phyloP scores from a whole-genome alignment of 2,329 filamentous ascomycete species.

The Lachnellula willkommii region DNA sequence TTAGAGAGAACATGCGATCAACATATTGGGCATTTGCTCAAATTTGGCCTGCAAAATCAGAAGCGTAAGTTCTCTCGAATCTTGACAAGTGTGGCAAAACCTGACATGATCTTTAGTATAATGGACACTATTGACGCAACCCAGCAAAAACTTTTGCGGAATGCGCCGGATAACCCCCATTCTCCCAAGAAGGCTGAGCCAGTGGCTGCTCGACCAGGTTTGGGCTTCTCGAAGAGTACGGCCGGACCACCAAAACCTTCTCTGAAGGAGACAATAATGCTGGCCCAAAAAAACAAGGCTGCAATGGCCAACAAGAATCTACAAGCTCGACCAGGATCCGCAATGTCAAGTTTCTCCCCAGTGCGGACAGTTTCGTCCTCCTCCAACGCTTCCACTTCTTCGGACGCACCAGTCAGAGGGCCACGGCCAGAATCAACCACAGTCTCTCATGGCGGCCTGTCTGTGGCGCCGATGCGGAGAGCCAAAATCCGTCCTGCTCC shows the following conservation, averaged over 20 bases:
- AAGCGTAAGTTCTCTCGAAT: constrained; percentile 50
- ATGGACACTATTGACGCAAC: constrained; percentile 73
- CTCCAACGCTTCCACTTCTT: constrained; percentile 30
- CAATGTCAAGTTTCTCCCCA: constrained; percentile 58
- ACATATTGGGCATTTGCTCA: constrained; percentile 81
- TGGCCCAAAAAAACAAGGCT: constrained; percentile 67
- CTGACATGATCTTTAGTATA: constrained; percentile 49
- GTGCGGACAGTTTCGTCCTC: constrained; percentile 38
- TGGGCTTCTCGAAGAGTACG: constrained; percentile 59
- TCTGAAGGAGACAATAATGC: constrained; percentile 69
- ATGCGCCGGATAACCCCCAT: constrained; percentile 77
- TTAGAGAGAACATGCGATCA: constrained; percentile 77
- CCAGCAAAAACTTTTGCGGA: constrained; percentile 73
- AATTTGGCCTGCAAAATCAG: constrained; percentile 73
- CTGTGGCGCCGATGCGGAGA: constrained; percentile 59
- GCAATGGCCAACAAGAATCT: constrained; percentile 46
- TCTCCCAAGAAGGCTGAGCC: constrained; percentile 51
- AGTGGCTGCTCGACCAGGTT: constrained; percentile 47
- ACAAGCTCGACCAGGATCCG: constrained; percentile 55
- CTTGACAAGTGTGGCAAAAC: neutral
- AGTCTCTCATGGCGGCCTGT: constrained; percentile 50
- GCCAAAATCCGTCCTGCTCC: constrained; percentile 40
- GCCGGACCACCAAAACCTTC: constrained; percentile 55
- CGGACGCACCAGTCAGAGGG: constrained; percentile 36
- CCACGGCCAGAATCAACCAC: constrained; percentile 37